phyloP scores from a whole-genome alignment of 768 basidiomycete species.

The Baorangia bicolor region DNA sequence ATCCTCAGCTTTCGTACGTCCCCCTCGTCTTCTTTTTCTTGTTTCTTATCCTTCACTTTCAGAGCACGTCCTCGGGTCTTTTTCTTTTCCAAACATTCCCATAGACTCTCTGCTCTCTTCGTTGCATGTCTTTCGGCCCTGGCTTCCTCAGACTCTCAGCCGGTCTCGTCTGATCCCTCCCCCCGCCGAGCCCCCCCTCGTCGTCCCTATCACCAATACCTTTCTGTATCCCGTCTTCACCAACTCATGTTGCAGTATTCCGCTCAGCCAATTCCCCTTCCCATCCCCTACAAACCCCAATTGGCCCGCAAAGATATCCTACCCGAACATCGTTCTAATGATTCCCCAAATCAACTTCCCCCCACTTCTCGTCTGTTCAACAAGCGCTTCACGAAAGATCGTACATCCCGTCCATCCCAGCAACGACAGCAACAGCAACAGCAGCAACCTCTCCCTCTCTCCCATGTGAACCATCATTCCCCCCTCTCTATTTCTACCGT shows the following conservation, averaged over 20 bases:
- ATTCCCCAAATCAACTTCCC: conserved; percentile 9
- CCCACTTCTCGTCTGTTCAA: conserved; percentile 32
- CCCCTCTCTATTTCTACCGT: conserved; percentile 8
- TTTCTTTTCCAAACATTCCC: background rate
- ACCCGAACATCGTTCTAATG: conserved; percentile 30
- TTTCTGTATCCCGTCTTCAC: conserved; percentile 28
- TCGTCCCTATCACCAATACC: conserved; percentile 33
- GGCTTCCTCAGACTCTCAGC: conserved; percentile 32
- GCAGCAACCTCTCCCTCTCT: background rate
- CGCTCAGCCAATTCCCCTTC: conserved; percentile 34
- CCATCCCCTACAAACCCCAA: conserved; percentile 31
- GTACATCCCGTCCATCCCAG: conserved; percentile 17
- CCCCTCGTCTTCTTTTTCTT: conserved; percentile 1
- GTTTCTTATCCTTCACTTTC: background rate
- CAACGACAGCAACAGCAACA: conserved; percentile 16
- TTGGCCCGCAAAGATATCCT: conserved; percentile 33
- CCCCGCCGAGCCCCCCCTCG: conserved; percentile 28
- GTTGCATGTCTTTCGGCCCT: conserved; percentile 32
- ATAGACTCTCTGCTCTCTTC: conserved; percentile 9
- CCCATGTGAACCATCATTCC: conserved; percentile 17
- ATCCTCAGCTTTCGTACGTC: conserved; percentile 20
- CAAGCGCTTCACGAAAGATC: conserved; percentile 37
- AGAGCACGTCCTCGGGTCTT: conserved; percentile 9
- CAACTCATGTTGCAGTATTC: conserved; percentile 61
- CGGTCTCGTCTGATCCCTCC: conserved; percentile 55